A percentile compares a stretch with the other conserved stretches of the same genome.
Conservation (phyloP, 345 rosid species). For the Eucalyptus grandis region DNA sequence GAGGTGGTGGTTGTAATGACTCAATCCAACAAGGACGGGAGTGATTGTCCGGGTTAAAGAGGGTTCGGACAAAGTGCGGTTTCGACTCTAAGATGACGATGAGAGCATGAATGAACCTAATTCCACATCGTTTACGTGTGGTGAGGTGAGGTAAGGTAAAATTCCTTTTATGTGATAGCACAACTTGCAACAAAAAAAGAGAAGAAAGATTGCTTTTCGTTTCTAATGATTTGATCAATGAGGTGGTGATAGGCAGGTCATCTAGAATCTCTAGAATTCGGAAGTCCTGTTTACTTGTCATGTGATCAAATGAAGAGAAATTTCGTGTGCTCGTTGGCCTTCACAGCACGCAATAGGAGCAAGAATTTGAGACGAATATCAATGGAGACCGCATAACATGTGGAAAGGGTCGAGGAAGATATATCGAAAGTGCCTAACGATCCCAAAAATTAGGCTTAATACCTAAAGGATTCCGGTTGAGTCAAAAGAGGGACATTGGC, state of each 20-base stretch:
- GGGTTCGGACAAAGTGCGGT: too few relatives aligned
- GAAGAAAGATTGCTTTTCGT: not conserved
- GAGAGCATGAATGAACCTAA: too few relatives aligned
- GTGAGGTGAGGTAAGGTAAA: too few relatives aligned
- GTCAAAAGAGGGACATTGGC: not conserved
- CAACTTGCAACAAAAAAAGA: not conserved
- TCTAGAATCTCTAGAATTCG: not conserved
- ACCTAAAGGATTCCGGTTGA: not conserved
- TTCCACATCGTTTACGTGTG: too few relatives aligned
- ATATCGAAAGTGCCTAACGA: not conserved
- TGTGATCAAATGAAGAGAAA: not conserved
- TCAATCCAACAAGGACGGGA: accelerated
- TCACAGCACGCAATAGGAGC: not conserved
- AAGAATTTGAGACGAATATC: too few relatives aligned
- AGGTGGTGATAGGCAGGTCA: not conserved
- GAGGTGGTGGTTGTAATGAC: too few relatives aligned
- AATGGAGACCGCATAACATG: not conserved
- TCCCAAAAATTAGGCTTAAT: not conserved
- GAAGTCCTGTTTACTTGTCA: not conserved
- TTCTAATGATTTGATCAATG: not conserved
- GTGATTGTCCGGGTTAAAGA: too few relatives aligned
- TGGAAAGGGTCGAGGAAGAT: not conserved
- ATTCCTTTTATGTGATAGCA: too few relatives aligned
- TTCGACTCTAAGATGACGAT: too few relatives aligned
- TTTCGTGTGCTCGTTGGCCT: not conserved